Base-by-base conservation (phyloP, 2,329 filamentous ascomycete genomes). In the Aureobasidium namibiae region DNA sequence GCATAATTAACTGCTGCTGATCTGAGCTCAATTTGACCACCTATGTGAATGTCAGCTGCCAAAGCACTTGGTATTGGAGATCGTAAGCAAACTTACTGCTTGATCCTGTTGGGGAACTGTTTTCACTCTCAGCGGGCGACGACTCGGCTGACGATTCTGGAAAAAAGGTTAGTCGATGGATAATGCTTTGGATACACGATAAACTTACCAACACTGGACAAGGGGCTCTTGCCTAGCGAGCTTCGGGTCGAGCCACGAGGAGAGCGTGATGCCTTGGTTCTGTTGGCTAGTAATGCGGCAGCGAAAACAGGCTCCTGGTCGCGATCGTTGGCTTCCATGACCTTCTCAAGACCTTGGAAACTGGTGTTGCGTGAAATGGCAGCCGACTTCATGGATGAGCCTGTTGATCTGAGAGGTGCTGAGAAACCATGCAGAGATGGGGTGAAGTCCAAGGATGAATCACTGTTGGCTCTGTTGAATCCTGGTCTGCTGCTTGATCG, bases 211-310 rank as follows among this genome's bases (percentile, higher is more conserved):
- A 41, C 53, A 52, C 49, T 62, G 13, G 57, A 60, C 29, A 62
- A 50, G 9, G 60, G 60, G 21, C 60, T 62, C 44, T 56, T 54
- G 29, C 57, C 57, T 44, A 59, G 21, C 24, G 46, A 53, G 41
- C 56, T 61, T 29, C 41, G 49, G n/a, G 60, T 29, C 4, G 46
- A 59, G 18, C 36, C 26, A 33, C 49, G 56, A 21, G 56, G 49
- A 18, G 54, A 59, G 34, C 48, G 44, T 9, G 48, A 48, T 34
- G 48, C 10, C 42, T 54, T 46, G 41, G 39, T 16, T 34, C 57
- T 59, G 54, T 58, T 61, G 63, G 52, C 66, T 64, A 18, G 61
- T 45, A 52, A 49, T 62, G 38, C 39, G 60, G 23, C 53, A 57
- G 24, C 66, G 63, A n/a, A 56, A 61, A 18, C 61, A 57, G 50